These are phyloP conservation scores for Nannochloris sp. DNA, from an alignment of 139 green algal species.

Conservation along the genomic window DNA sequence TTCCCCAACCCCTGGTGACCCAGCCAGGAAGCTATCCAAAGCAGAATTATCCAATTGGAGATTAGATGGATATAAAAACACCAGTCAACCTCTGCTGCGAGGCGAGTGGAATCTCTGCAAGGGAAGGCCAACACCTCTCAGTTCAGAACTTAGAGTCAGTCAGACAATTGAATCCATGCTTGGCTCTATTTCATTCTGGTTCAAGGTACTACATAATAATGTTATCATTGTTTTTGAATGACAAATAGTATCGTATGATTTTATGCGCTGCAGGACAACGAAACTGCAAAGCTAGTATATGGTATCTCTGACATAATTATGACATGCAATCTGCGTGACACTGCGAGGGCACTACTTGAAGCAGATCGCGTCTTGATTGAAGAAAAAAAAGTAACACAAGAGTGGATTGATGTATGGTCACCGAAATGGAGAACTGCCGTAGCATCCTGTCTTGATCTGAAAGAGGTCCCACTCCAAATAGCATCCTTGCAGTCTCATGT, in stretches of 20 bases:
- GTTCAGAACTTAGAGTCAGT: constrained; percentile 33
- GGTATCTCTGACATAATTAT: constrained; percentile 3
- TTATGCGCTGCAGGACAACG: too few species aligned
- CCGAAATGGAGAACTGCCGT: constrained; percentile 36
- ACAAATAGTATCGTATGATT: too few species aligned
- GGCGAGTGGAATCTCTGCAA: constrained; percentile 44
- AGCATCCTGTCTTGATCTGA: constrained; percentile 12
- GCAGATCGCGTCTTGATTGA: constrained; percentile 25
- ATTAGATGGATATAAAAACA: constrained; percentile 48
- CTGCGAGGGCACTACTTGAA: constrained; percentile 21
- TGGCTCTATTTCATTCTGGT: constrained; percentile 48
- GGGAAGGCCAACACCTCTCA: background rate
- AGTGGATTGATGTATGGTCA: constrained; percentile 37
- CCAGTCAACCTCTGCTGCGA: constrained; percentile 49
- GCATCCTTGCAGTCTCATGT: constrained; percentile 46
- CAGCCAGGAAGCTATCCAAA: background rate
- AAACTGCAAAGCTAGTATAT: constrained; percentile 1
- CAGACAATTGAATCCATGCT: constrained; percentile 39
- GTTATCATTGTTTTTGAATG: too few species aligned
- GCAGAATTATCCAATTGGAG: constrained; percentile 28
- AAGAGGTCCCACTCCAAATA: constrained; percentile 38
- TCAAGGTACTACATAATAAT: constrained; percentile 17
- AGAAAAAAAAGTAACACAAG: constrained; percentile 13
- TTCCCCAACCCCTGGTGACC: background rate
- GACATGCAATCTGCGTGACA: constrained; percentile 1